Conservation (phyloP, 768 basidiomycete genomes). For the Suillus decipiens region DNA sequence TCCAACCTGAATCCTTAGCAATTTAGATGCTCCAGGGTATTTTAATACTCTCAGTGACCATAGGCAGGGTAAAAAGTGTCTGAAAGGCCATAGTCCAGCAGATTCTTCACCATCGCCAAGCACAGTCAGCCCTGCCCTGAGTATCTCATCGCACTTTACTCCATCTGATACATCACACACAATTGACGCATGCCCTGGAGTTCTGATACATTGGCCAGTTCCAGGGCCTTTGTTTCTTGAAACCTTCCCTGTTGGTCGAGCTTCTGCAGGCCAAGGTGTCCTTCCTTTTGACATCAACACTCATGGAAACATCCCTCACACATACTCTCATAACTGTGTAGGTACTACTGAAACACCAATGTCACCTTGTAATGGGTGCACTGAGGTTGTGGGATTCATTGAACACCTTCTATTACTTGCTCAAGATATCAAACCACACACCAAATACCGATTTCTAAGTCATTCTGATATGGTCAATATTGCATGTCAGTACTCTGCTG, state of each 20-base stretch:
- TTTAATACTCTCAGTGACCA: neutral
- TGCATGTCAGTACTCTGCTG: neutral
- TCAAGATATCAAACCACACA: neutral
- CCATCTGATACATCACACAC: neutral
- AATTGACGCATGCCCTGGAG: neutral
- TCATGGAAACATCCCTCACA: neutral
- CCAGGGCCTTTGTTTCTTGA: neutral
- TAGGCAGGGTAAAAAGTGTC: neutral
- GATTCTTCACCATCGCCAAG: neutral
- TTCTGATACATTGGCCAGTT: neutral
- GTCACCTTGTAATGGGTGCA: neutral
- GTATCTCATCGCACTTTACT: neutral
- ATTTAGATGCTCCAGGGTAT: neutral
- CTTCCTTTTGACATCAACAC: neutral
- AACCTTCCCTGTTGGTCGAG: neutral
- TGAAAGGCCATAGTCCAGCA: neutral
- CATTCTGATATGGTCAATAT: neutral
- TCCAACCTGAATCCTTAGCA: neutral
- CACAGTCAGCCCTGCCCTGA: neutral
- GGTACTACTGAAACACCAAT: neutral
- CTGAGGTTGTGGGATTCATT: neutral
- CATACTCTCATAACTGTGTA: neutral
- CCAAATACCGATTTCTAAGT: neutral
- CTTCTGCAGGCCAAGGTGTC: neutral
- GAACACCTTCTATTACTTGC: neutral